Evolutionary conservation across 2,329 filamentous ascomycete genomes (phyloP).

Genomic region (Sclerotinia glacialis): DNA sequence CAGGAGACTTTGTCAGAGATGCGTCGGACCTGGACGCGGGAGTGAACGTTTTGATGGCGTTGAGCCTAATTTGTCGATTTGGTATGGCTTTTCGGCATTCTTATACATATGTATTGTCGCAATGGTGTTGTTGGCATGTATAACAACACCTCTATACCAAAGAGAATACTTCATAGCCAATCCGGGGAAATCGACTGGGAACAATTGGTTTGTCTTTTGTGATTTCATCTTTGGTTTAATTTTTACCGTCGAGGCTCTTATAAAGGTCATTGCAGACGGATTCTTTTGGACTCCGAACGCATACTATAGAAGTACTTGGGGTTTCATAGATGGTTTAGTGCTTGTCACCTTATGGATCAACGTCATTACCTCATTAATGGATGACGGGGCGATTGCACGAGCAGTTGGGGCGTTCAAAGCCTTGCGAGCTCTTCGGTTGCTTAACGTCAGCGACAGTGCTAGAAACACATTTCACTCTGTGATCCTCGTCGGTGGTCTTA

Average conservation of each 20-base stretch:
- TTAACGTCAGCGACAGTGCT: constrained; percentile 95
- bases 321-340: constrained; percentile 89
- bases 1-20: constrained; percentile 77
- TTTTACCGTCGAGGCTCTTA: constrained; percentile 80
- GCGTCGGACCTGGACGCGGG: constrained; percentile 89
- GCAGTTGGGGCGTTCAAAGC: constrained; percentile 97
- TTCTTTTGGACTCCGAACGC: constrained; percentile 97
- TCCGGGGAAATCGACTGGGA: constrained; percentile 54
- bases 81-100: constrained; percentile 91
- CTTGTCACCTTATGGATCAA: constrained; percentile 94
- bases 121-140: constrained; percentile 95
- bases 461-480: constrained; percentile 95
- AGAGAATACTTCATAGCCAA: constrained; percentile 70
- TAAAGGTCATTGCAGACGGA: constrained; percentile 94
- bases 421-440: constrained; percentile 79
- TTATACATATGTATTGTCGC: constrained; percentile 92
- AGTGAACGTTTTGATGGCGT: constrained; percentile 84
- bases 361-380: constrained; percentile 75
- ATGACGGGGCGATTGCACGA: constrained; percentile 81
- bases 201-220: constrained; percentile 93
- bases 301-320: constrained; percentile 95
- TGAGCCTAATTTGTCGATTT: constrained; percentile 81
- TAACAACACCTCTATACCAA: constrained; percentile 93
- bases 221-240: constrained; percentile 85
- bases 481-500: constrained; percentile 91